These are phyloP conservation scores for Podospora comata DNA, from an alignment of 495 filamentous ascomycete species.

Conservation along the genomic window DNA sequence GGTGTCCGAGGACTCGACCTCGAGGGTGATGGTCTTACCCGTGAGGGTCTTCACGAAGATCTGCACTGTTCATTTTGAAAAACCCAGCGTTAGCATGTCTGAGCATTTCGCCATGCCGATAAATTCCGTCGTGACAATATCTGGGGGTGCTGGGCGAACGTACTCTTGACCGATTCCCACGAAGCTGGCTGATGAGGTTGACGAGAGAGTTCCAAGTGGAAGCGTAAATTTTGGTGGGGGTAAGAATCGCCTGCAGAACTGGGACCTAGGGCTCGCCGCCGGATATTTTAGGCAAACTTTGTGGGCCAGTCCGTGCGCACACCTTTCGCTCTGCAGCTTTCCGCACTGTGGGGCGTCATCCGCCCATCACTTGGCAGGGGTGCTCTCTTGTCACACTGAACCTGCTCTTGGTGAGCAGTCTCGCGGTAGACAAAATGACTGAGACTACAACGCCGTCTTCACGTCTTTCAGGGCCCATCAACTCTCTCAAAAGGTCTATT, in stretches of 20 bases:
- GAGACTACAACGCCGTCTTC: too few relatives aligned
- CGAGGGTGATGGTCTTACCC: conserved; percentile 99
- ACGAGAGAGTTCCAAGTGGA: conserved; percentile 27
- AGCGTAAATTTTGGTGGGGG: conserved; percentile 35
- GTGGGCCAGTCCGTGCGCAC: not conserved
- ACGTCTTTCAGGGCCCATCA: too few relatives aligned
- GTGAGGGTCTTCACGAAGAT: conserved; percentile 98
- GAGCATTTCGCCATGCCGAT: not conserved
- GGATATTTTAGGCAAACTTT: conserved; percentile 14
- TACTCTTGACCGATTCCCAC: conserved; percentile 43
- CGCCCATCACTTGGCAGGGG: not conserved
- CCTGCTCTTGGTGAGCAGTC: too few relatives aligned
- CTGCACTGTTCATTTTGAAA: conserved; percentile 25
- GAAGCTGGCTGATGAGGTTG: conserved; percentile 31
- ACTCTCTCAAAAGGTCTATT: too few relatives aligned
- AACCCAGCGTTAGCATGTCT: conserved; percentile 36
- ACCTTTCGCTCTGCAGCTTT: not conserved
- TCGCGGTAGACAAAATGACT: too few relatives aligned
- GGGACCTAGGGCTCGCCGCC: conserved; percentile 23
- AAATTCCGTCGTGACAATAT: not conserved
- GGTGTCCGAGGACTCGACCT: conserved; percentile 97
- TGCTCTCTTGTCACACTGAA: not conserved
- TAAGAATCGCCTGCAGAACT: conserved; percentile 25
- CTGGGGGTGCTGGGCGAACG: conserved; percentile 10
- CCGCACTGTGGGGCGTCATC: not conserved